Evolutionary conservation across 352 stramenopile genomes (phyloP).

Genomic region (Phytophthora multivora): DNA sequence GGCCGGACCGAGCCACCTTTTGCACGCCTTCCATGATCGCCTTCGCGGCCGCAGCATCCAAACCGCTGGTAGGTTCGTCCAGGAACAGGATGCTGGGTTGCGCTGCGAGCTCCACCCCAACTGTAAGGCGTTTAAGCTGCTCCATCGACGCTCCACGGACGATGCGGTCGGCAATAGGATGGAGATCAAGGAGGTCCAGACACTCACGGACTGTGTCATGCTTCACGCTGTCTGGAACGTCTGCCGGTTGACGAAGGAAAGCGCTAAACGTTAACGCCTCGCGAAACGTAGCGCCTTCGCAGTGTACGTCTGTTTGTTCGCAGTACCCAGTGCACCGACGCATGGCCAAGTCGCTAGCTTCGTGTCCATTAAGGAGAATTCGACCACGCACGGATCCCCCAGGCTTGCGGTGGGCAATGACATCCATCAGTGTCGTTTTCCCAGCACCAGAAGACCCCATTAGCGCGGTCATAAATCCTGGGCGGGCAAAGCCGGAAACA

Average conservation of each 20-base stretch:
- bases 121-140: slow-evolving; percentile 58
- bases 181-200: slow-evolving; percentile 76
- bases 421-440: slow-evolving; percentile 46
- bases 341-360: slow-evolving; percentile 50
- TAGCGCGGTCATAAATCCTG: slow-evolving; percentile 60
- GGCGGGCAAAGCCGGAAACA: slow-evolving; percentile 57
- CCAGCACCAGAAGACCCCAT: slow-evolving; percentile 64
- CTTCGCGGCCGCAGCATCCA: slow-evolving; percentile 76
- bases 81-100: slow-evolving; percentile 59
- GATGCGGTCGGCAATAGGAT: slow-evolving; percentile 56
- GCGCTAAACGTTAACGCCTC: slow-evolving; percentile 92
- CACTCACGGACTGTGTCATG: slow-evolving; percentile 70
- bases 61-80: slow-evolving; percentile 58
- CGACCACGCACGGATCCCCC: slow-evolving; percentile 42
- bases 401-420: slow-evolving; percentile 45
- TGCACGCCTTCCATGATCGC: slow-evolving; percentile 66
- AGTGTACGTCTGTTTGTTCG: slow-evolving; percentile 55
- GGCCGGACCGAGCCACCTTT: slow-evolving; percentile 67
- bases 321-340: slow-evolving; percentile 55
- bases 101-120: slow-evolving; percentile 52
- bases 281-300: slow-evolving; percentile 75
- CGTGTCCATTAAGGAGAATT: slow-evolving; percentile 59
- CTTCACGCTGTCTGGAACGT: slow-evolving; percentile 44
- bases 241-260: slow-evolving; percentile 62
- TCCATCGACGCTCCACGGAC: slow-evolving; percentile 48